Conservation (phyloP, 805 yeast species). For the Wickerhamomyces hampshirensis region DNA sequence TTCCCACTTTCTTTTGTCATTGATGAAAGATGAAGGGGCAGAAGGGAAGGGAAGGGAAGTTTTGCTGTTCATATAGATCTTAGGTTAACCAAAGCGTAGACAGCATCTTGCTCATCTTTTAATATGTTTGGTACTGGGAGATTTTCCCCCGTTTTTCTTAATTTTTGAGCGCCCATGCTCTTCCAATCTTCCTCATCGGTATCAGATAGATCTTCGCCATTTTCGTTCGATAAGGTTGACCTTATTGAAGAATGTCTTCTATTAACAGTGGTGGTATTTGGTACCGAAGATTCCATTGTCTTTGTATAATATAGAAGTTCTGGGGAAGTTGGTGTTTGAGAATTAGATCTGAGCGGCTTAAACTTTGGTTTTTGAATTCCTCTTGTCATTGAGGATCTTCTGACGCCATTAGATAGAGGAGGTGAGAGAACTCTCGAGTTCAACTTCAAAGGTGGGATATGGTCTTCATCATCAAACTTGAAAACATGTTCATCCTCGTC, state of each 20-base stretch:
- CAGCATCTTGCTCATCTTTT: constrained; percentile 49
- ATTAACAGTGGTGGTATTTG: no score
- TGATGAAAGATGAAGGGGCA: no score
- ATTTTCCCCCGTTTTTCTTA: constrained; percentile 40
- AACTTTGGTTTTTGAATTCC: constrained; percentile 23
- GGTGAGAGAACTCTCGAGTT: constrained; percentile 22
- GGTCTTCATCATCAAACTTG: constrained; percentile 34
- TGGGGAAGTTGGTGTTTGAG: constrained; percentile 32
- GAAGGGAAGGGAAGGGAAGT: no score
- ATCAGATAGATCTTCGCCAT: constrained; percentile 33
- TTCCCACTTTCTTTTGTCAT: no score
- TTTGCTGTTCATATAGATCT: constrained; percentile 29
- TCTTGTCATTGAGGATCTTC: constrained; percentile 18
- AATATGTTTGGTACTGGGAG: no score
- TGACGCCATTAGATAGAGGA: constrained; percentile 14
- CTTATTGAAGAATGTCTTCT: constrained; percentile 31
- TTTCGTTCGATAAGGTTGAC: constrained; percentile 36
- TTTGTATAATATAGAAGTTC: constrained; percentile 18
- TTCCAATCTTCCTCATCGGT: constrained; percentile 99
- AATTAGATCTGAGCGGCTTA: constrained; percentile 28
- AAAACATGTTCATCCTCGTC: constrained; percentile 23
- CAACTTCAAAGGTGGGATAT: constrained; percentile 23
- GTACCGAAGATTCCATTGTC: constrained; percentile 11
- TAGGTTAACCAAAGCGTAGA: constrained; percentile 60
- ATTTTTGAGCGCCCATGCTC: constrained; percentile 72